Evolutionary conservation across 768 basidiomycete species (phyloP).

Genomic region (Kwoniella dejecticola): DNA sequence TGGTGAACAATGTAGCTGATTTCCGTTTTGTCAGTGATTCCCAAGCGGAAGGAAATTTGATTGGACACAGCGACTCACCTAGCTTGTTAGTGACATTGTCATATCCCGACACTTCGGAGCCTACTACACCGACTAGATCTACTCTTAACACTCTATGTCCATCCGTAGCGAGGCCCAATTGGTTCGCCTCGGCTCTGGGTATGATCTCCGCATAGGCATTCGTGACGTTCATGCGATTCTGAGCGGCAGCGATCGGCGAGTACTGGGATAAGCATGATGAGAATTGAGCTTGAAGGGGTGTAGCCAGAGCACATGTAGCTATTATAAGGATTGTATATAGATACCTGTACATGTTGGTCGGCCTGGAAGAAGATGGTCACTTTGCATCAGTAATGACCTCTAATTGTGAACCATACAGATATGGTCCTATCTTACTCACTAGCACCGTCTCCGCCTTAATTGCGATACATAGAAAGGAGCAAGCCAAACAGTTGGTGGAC

Average conservation of each 20-base stretch:
- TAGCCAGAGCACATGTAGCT: conserved; percentile 50
- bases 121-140: conserved; percentile 65
- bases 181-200: conserved; percentile 23
- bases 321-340: conserved; percentile 12
- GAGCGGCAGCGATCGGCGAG: conserved; percentile 19
- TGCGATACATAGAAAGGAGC: too few relatives aligned
- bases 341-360: not conserved
- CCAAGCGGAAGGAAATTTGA: not conserved
- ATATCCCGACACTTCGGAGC: conserved; percentile 64
- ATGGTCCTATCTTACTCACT: too few relatives aligned
- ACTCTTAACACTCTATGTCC: conserved; percentile 49
- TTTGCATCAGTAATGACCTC: too few relatives aligned
- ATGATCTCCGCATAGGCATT: conserved; percentile 50
- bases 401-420: too few relatives aligned
- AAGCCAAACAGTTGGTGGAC: too few relatives aligned
- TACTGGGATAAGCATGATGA: conserved; percentile 38
- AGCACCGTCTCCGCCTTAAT: too few relatives aligned
- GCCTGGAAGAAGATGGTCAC: too few relatives aligned
- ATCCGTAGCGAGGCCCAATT: conserved; percentile 38
- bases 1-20: conserved; percentile 81
- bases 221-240: conserved; percentile 64
- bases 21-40: not conserved
- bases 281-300: conserved; percentile 42
- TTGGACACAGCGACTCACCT: conserved; percentile 59
- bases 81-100: conserved; percentile 67